Evolutionary conservation across 768 basidiomycete species (phyloP), one percentile per base, ranked within the genome.

Genomic region (Xerocomus spinulosus): DNA sequence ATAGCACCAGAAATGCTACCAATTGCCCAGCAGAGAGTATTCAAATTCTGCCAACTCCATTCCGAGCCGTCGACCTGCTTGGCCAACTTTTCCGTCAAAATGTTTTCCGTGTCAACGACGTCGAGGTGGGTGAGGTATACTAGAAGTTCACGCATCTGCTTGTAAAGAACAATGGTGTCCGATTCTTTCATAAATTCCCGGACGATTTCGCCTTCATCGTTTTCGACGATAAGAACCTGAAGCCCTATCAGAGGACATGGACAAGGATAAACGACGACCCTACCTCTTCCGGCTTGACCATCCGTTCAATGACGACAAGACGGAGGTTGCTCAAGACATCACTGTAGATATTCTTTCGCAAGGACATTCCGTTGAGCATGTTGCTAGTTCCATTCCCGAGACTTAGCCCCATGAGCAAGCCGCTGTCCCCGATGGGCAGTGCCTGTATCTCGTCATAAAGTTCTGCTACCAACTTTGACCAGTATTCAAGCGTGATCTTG

Each of bases 241-340:
- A 12, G 50, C 18, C 49, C 18, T 46, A 25, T 53, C 49, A 56
- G 48, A 23, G 32, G 24, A 32, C 37, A 50, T 33, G 29, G 28
- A 32, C 34, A 28, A 20, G 49, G 33, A 8, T 32, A 33, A 51
- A 35, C 13, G 24, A 32, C 13, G 36, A 8, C 55, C 78, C 33
- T 51, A 92, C 95, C 80, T 99, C 96, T 68, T 99, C 96, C 5
- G 96, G 96, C 67, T 98, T 99, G 55, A 97, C 96, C 96, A 99
- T 99, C 59, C 91, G 81, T 70, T 97, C 95, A 57, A 98, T 95
- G 61, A 99, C 92, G 37, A 98, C 95, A 50, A 97, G 69, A 36
- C 96, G 80, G 58, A 99, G 66, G 66, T 99, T 96, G 25, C 88
- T 92, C 44, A 99, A 73, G 10, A 99, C 92, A 56, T 98, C 94